phyloP scores from a whole-genome alignment of 768 basidiomycete genomes.

The Rhizopogon vinicolor region DNA sequence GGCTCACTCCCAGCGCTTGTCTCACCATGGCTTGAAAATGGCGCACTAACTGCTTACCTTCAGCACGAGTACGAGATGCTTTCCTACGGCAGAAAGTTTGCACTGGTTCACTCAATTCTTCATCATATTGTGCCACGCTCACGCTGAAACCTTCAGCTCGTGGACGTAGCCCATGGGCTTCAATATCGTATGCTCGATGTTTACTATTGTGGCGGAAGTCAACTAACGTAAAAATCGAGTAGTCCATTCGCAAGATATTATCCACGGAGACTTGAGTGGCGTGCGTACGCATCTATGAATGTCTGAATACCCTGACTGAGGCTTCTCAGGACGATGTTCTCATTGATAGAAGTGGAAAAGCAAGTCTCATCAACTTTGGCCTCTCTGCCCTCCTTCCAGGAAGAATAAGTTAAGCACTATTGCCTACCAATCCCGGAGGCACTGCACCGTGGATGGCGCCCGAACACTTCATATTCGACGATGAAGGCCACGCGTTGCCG shows the following conservation, averaged over 20 bases:
- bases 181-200: slow-evolving; percentile 3
- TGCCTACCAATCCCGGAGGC: not conserved
- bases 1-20: slow-evolving; percentile 28
- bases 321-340: slow-evolving; percentile 3
- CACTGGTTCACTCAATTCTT: slow-evolving; percentile 39
- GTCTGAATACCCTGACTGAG: not conserved
- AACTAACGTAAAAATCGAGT: not conserved
- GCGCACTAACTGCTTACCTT: slow-evolving; percentile 19
- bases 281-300: slow-evolving; percentile 8
- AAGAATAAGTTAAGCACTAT: not conserved
- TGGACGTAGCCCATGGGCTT: not conserved
- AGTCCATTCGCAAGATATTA: slow-evolving; percentile 17
- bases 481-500: not conserved
- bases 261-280: slow-evolving; percentile 26
- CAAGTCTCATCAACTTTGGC: slow-evolving; percentile 1
- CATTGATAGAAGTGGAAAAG: slow-evolving; percentile 9
- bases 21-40: slow-evolving; percentile 29
- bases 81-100: slow-evolving; percentile 18
- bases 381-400: slow-evolving; percentile 7
- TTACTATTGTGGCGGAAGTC: not conserved
- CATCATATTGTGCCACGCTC: slow-evolving; percentile 20
- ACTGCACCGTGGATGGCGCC: not conserved
- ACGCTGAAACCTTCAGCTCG: no score
- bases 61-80: not conserved
- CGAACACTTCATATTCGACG: not conserved